A percentile compares a stretch with the other conserved stretches of the same genome.
phyloP scores from a whole-genome alignment of 2,329 filamentous ascomycete genomes.

The Ophioceras dolichostomum region DNA sequence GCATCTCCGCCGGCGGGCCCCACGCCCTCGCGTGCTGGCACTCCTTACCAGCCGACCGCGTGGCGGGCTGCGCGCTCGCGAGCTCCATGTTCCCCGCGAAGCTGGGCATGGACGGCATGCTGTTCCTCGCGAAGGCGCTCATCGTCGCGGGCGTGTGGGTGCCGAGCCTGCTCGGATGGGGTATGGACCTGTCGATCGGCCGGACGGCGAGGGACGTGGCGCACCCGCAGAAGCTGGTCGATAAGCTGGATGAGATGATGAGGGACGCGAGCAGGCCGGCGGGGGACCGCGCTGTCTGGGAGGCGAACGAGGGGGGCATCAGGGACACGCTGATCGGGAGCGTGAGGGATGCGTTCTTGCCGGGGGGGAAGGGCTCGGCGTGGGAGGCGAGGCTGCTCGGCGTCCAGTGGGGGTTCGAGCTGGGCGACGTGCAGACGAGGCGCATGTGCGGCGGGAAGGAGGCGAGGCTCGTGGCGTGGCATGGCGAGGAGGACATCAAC shows the following conservation, averaged over 20 bases:
- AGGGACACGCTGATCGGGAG: constrained; percentile 3
- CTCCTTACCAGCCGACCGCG: constrained; percentile 12
- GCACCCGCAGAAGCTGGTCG: constrained; percentile 3
- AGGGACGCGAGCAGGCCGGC: too few relatives aligned
- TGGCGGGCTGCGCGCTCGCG: constrained; percentile 12
- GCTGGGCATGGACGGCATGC: constrained; percentile 11
- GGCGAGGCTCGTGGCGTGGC: constrained; percentile 12
- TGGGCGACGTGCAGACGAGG: constrained; percentile 7
- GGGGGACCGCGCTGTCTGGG: constrained; percentile 2
- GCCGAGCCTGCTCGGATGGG: constrained; percentile 6
- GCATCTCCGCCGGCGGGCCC: constrained; percentile 21
- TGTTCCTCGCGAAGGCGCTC: constrained; percentile 6
- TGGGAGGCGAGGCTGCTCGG: constrained; percentile 7
- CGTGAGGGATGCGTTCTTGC: constrained; percentile 1
- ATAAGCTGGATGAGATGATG: constrained; percentile 1
- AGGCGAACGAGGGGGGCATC: background rate
- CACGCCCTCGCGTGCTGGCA: constrained; percentile 20
- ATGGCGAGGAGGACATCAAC: constrained; percentile 11
- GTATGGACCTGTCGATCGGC: constrained; percentile 6
- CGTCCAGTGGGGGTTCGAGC: constrained; percentile 11
- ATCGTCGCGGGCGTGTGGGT: constrained; percentile 8
- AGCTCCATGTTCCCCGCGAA: constrained; percentile 9
- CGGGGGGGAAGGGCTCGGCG: constrained; percentile 5
- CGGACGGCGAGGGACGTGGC: constrained; percentile 4
- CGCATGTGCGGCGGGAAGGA: too few relatives aligned